A percentile compares a stretch with the other conserved stretches of the same genome.
Conservation (phyloP, 768 basidiomycete species). For the Leccinum arenicola region DNA sequence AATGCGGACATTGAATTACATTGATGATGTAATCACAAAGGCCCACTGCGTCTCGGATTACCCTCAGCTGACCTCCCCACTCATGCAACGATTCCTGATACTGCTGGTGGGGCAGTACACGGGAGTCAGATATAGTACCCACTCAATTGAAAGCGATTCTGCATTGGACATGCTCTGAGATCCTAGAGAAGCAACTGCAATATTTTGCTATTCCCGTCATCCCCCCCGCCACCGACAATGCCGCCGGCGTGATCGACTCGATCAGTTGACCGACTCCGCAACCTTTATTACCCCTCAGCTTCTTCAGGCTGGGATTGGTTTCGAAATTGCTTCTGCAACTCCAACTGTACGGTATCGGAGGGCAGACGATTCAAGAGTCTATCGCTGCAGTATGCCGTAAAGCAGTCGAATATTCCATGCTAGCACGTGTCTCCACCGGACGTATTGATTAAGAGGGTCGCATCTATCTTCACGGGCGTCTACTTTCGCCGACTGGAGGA, state of each 20-base stretch:
- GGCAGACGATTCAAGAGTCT: neutral
- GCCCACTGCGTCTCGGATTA: no score
- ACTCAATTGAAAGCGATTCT: neutral
- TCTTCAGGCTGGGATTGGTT: neutral
- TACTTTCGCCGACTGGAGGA: neutral
- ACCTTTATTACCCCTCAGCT: neutral
- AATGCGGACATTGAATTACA: slow-evolving; percentile 17
- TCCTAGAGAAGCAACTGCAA: neutral
- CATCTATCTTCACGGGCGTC: rapidly evolving
- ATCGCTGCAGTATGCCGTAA: neutral
- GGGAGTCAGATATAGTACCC: no score
- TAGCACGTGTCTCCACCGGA: rapidly evolving
- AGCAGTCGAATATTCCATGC: neutral
- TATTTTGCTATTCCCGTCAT: neutral
- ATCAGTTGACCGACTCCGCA: neutral
- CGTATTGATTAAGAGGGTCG: rapidly evolving
- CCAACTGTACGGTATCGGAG: neutral
- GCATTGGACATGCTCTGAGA: neutral
- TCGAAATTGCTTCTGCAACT: neutral
- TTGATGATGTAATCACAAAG: neutral
- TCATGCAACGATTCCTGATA: no score
- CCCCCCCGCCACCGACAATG: neutral
- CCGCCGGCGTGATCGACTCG: neutral
- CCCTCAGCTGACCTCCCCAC: no score
- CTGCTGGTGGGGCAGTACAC: no score